Evolutionary conservation across 169 alveolate genomes (phyloP).

Genomic region (Eimeria tenella): DNA sequence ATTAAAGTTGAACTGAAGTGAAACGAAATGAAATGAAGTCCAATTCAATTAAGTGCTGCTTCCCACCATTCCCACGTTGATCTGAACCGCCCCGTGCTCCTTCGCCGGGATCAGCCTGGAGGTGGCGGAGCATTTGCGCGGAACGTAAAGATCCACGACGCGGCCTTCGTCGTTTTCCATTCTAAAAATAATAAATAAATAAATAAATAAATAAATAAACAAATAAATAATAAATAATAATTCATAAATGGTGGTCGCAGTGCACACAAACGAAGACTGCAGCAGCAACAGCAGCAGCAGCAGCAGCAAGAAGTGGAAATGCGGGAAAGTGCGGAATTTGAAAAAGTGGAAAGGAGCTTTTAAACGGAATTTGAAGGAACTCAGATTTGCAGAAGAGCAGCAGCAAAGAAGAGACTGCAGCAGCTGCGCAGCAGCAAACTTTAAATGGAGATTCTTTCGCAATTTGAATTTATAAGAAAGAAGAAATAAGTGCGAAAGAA

Average conservation of each 20-base stretch:
- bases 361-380: too few species aligned
- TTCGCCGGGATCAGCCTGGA: slow-evolving; percentile 90
- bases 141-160: slow-evolving; percentile 92
- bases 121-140: slow-evolving; percentile 95
- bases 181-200: neutral
- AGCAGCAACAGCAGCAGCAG: too few species aligned
- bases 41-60: neutral
- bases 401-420: too few species aligned
- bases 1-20: neutral
- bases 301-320: too few species aligned
- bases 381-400: too few species aligned
- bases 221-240: neutral
- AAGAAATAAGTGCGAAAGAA: neutral
- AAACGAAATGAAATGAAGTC: neutral
- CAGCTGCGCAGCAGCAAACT: too few species aligned
- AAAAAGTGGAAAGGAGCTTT: too few species aligned
- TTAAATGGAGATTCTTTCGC: too few species aligned
- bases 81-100: slow-evolving; percentile 95
- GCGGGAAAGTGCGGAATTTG: too few species aligned
- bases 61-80: slow-evolving; percentile 89
- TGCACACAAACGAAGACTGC: too few species aligned
- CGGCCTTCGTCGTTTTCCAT: slow-evolving; percentile 89
- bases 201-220: too few species aligned
- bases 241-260: neutral
- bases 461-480: too few species aligned